A percentile compares a stretch with the other conserved stretches of the same genome.
phyloP scores from a whole-genome alignment of 2,329 filamentous ascomycete species.

The Fusarium sp. region DNA sequence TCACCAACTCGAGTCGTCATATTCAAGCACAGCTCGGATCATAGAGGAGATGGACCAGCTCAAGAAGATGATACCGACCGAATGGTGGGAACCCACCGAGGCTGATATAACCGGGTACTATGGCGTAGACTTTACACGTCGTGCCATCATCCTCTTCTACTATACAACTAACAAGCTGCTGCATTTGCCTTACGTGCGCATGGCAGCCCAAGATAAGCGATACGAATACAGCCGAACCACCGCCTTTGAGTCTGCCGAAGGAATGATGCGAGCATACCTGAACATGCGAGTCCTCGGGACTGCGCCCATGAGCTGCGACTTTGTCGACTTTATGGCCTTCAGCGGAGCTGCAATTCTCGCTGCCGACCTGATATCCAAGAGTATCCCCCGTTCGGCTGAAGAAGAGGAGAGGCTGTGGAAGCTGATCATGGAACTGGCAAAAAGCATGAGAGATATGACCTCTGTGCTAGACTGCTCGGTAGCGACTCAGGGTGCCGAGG shows the following conservation, averaged over 20 bases:
- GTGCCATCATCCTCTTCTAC: conserved; percentile 54
- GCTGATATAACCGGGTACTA: conserved; percentile 1
- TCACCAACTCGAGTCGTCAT: background rate
- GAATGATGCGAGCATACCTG: conserved; percentile 53
- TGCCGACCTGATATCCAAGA: conserved; percentile 52
- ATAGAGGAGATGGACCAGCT: conserved; percentile 53
- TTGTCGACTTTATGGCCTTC: conserved; percentile 62
- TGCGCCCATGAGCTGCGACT: conserved; percentile 50
- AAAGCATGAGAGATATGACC: background rate
- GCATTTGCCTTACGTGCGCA: conserved; percentile 61
- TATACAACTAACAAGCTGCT: conserved; percentile 53
- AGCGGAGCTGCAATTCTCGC: conserved; percentile 58
- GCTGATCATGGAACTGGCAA: background rate
- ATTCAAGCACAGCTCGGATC: conserved; percentile 1
- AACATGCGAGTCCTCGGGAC: conserved; percentile 41
- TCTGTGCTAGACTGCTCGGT: conserved; percentile 3
- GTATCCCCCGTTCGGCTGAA: background rate
- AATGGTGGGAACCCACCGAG: conserved; percentile 11
- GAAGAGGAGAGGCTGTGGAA: conserved; percentile 14
- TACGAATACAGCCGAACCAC: conserved; percentile 54
- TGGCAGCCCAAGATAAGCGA: conserved; percentile 48
- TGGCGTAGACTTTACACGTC: conserved; percentile 24
- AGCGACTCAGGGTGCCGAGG: conserved; percentile 6
- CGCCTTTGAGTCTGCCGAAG: conserved; percentile 56
- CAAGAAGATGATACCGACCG: conserved; percentile 44